A percentile compares a stretch with the other conserved stretches of the same genome.
Evolutionary conservation across 306 rosid genomes (phyloP).

Genomic region (Aeschynomene evenia): DNA sequence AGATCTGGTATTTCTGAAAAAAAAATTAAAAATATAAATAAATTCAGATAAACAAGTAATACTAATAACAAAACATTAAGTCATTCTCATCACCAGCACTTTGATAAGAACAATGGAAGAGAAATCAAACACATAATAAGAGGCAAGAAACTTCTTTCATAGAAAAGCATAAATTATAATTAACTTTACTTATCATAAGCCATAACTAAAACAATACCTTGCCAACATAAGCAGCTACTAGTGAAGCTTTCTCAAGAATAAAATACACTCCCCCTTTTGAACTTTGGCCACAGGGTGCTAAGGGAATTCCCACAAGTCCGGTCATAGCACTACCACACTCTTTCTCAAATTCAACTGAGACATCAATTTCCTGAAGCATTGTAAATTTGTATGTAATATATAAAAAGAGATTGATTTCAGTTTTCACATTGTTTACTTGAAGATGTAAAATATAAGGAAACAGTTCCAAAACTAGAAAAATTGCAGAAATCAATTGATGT

Average conservation of each 20-base stretch:
- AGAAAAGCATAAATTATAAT: neutral
- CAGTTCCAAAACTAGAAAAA: too few relatives aligned
- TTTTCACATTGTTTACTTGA: too few relatives aligned
- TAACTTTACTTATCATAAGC: neutral
- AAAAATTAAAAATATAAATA: too few relatives aligned
- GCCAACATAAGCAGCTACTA: slow-evolving; percentile 26
- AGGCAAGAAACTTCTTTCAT: neutral
- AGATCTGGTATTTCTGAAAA: slow-evolving; percentile 29
- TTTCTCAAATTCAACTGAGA: neutral
- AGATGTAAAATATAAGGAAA: too few relatives aligned
- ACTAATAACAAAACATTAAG: too few relatives aligned
- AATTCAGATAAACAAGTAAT: neutral
- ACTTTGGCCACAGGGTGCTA: neutral
- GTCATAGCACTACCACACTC: neutral
- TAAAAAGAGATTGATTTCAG: neutral
- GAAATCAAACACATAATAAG: too few relatives aligned
- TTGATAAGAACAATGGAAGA: neutral
- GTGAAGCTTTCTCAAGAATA: slow-evolving; percentile 28
- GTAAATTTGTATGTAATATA: too few relatives aligned
- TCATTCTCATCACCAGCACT: neutral
- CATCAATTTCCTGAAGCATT: neutral
- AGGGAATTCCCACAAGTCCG: neutral
- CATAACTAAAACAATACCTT: neutral
- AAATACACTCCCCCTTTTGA: slow-evolving; percentile 22
- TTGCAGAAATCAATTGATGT: too few relatives aligned